Percentiles rank a stretch among this genome's conserved stretches.
phyloP scores from a whole-genome alignment of 2,329 filamentous ascomycete species.

The Diaporthe capsici region DNA sequence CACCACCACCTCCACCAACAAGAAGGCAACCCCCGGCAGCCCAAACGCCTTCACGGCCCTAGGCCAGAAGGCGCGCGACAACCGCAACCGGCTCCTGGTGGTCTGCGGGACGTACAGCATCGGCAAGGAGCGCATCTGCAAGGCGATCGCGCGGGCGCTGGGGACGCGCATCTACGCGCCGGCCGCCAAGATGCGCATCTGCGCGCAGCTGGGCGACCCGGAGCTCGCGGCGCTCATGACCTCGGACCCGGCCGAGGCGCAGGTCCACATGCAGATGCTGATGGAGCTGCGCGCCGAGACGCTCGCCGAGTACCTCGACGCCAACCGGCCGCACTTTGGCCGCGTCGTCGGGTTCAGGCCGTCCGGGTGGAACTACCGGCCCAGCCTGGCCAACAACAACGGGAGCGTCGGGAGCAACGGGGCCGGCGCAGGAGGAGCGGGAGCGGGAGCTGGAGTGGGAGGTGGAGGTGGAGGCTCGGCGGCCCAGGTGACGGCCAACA shows the following conservation, averaged over 20 bases:
- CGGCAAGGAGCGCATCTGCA: slow-evolving; percentile 95
- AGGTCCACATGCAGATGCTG: slow-evolving; percentile 97
- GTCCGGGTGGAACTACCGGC: slow-evolving; percentile 93
- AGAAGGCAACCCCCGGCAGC: not conserved
- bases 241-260: slow-evolving; percentile 83
- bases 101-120: slow-evolving; percentile 98
- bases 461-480: not conserved
- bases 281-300: slow-evolving; percentile 96
- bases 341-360: slow-evolving; percentile 92
- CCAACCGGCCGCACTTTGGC: slow-evolving; percentile 85
- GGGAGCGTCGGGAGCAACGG: not conserved
- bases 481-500: slow-evolving; percentile 70
- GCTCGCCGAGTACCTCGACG: slow-evolving; percentile 87
- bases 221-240: slow-evolving; percentile 86
- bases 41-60: slow-evolving; percentile 47
- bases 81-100: slow-evolving; percentile 81
- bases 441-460: too few species aligned
- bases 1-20: slow-evolving; percentile 49
- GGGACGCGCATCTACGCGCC: slow-evolving; percentile 91
- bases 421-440: not conserved
- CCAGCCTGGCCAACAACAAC: slow-evolving; percentile 70
- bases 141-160: slow-evolving; percentile 90
- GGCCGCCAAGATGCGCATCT: slow-evolving; percentile 85
- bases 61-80: slow-evolving; percentile 37
- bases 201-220: slow-evolving; percentile 85